phyloP scores from a whole-genome alignment of 768 basidiomycete species.

The Sarcomyxa edulis region DNA sequence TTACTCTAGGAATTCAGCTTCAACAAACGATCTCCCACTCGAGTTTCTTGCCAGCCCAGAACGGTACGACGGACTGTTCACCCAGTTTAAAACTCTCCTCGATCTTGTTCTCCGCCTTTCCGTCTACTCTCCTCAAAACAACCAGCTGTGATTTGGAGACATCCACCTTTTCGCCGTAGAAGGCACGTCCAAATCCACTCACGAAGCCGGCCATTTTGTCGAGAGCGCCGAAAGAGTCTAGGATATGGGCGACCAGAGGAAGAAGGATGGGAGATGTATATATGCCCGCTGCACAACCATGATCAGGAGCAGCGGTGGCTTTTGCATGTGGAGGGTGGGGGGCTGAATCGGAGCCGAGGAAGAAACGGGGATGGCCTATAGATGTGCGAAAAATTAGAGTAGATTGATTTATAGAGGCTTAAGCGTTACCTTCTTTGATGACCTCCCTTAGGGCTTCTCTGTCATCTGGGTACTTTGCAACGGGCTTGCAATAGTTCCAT shows the following conservation, averaged over 20 bases:
- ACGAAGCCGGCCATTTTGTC: conserved; percentile 80
- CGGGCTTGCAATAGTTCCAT: conserved; percentile 96
- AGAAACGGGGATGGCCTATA: conserved; percentile 87
- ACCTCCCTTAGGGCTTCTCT: conserved; percentile 76
- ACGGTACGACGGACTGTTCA: conserved; percentile 64
- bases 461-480: conserved; percentile 95
- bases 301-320: conserved; percentile 61
- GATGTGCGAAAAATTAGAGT: neutral
- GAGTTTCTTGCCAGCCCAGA: conserved; percentile 82
- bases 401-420: conserved; percentile 4
- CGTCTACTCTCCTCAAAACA: conserved; percentile 34
- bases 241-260: conserved; percentile 82
- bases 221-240: conserved; percentile 84
- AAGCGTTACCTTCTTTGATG: conserved; percentile 57
- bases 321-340: conserved; percentile 77
- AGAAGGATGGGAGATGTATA: conserved; percentile 93
- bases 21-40: conserved; percentile 55
- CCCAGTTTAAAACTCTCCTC: conserved; percentile 43
- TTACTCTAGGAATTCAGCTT: too few species aligned
- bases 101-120: conserved; percentile 30
- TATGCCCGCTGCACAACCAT: conserved; percentile 89
- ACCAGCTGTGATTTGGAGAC: conserved; percentile 18
- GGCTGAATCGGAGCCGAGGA: conserved; percentile 95
- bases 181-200: conserved; percentile 70
- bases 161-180: conserved; percentile 50